Conservation (phyloP, 768 basidiomycete species). For the Phlebiopsis gigantea region DNA sequence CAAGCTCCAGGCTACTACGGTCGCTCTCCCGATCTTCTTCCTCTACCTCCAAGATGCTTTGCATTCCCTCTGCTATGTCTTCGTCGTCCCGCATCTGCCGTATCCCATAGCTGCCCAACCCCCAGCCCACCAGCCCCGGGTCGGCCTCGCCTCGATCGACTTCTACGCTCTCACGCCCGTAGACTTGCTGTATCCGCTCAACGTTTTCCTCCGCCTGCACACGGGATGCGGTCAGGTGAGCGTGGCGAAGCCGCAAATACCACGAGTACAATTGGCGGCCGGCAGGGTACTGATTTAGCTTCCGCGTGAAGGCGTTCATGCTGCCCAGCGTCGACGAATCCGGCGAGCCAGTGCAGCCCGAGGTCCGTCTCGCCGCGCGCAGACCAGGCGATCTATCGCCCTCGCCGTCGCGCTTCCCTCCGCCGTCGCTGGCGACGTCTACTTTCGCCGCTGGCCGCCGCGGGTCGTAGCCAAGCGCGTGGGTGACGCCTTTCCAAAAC, state of each 20-base stretch:
- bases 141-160: slow-evolving; percentile 18
- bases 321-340: background rate
- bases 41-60: slow-evolving; percentile 22
- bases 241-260: slow-evolving; percentile 60
- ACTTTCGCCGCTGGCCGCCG: background rate
- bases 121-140: slow-evolving; percentile 53
- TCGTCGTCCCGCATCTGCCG: slow-evolving; percentile 30
- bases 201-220: slow-evolving; percentile 64
- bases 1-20: background rate
- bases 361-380: background rate
- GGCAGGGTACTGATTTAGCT: background rate
- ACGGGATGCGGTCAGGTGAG: slow-evolving; percentile 66
- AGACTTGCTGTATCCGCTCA: slow-evolving; percentile 60
- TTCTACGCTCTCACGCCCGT: slow-evolving; percentile 31
- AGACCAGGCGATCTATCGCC: background rate
- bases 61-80: slow-evolving; percentile 23
- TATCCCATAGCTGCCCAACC: slow-evolving; percentile 65
- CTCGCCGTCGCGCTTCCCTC: background rate
- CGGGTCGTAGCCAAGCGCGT: slow-evolving; percentile 34
- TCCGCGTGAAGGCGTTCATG: background rate
- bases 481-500: slow-evolving; percentile 55
- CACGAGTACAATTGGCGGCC: slow-evolving; percentile 39
- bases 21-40: slow-evolving; percentile 13
- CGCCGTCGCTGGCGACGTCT: background rate
- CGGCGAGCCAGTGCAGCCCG: background rate